A percentile compares a stretch with the other conserved stretches of the same genome.
Evolutionary conservation across 169 alveolate genomes (phyloP).

Genomic region (Theileria equi): DNA sequence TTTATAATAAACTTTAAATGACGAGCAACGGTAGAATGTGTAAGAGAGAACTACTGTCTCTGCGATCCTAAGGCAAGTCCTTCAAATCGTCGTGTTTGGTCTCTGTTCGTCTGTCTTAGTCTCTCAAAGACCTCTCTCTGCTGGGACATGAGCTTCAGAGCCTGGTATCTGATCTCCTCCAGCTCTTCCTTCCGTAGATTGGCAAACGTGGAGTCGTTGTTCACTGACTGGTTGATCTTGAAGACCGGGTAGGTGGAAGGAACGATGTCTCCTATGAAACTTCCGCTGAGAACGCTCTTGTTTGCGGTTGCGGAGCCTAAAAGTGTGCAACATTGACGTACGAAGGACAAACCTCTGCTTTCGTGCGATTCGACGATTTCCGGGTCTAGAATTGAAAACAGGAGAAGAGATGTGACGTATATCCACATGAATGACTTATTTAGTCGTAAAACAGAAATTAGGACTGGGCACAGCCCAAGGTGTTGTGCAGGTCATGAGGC

Average conservation of each 20-base stretch:
- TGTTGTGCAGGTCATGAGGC: background rate
- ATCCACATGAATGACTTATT: no score
- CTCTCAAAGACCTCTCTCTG: conserved; percentile 36
- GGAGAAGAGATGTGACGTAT: no score
- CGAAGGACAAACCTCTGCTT: no score
- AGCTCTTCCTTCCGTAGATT: conserved; percentile 19
- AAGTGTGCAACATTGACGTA: no score
- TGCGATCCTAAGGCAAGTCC: conserved; percentile 49
- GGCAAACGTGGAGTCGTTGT: conserved; percentile 50
- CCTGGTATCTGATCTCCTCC: conserved; percentile 20
- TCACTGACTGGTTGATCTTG: conserved; percentile 52
- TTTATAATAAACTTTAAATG: background rate
- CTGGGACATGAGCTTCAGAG: conserved; percentile 23
- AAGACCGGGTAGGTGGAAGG: conserved; percentile 59
- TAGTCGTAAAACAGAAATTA: no score
- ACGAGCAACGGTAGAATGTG: background rate
- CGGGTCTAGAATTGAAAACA: no score
- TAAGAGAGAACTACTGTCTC: conserved; percentile 8
- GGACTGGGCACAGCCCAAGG: no score
- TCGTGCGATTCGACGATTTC: no score
- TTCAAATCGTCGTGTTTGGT: conserved; percentile 28
- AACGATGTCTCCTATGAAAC: conserved; percentile 35
- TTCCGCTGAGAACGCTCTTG: conserved; percentile 6
- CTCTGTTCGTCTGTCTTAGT: conserved; percentile 1
- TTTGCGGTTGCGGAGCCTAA: no score